Evolutionary conservation across 139 green algal species (phyloP).

Genomic region (Yamagishiella unicocca): DNA sequence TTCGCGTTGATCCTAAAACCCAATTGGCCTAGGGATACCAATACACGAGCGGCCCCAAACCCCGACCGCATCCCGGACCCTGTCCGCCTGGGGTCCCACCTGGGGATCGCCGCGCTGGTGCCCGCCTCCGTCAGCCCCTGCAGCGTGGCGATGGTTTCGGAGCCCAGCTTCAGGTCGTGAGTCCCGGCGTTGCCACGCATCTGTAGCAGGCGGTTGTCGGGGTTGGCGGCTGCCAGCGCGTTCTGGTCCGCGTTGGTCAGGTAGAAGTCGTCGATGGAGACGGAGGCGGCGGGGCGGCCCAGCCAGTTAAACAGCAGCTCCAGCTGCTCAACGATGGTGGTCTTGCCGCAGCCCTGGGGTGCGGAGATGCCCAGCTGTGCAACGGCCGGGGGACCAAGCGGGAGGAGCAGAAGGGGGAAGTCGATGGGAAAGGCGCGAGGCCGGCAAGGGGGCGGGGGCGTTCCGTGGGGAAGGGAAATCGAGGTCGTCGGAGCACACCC

Average conservation of each 20-base stretch:
- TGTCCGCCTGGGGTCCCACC: slow-evolving; percentile 43
- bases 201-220: slow-evolving; percentile 89
- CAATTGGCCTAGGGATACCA: too few species aligned
- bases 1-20: too few species aligned
- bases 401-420: background rate
- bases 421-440: background rate
- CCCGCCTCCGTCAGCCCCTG: slow-evolving; percentile 48
- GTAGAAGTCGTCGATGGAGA: slow-evolving; percentile 99
- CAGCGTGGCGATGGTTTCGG: slow-evolving; percentile 75
- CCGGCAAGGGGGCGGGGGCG: background rate
- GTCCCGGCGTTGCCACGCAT: slow-evolving; percentile 94
- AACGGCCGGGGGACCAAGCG: background rate
- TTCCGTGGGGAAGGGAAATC: background rate
- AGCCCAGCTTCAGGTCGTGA: slow-evolving; percentile 93
- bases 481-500: too few species aligned
- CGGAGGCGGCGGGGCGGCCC: slow-evolving; percentile 72
- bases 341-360: slow-evolving; percentile 96
- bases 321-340: slow-evolving; percentile 94
- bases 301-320: slow-evolving; percentile 80
- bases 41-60: background rate
- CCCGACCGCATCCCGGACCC: background rate
- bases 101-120: slow-evolving; percentile 59
- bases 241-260: slow-evolving; percentile 76
- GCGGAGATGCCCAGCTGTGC: slow-evolving; percentile 92
- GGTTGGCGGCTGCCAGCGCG: slow-evolving; percentile 66